phyloP scores from a whole-genome alignment of 306 rosid genomes.

The Styphnolobium japonicum region DNA sequence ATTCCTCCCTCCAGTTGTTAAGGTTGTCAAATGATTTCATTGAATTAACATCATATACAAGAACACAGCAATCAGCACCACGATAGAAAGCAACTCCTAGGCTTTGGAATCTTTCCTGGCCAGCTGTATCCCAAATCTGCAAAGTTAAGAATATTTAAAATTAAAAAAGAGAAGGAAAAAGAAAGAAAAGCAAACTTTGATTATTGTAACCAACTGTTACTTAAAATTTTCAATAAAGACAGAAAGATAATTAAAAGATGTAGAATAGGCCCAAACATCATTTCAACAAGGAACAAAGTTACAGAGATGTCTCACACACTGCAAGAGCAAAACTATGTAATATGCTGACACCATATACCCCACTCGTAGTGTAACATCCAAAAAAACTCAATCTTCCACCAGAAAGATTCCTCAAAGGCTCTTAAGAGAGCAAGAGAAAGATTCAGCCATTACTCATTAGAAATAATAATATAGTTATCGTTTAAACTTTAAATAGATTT shows the following conservation, averaged over 20 bases:
- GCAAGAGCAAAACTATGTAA: neutral
- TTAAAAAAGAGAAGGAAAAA: neutral
- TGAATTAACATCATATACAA: constrained; percentile 95
- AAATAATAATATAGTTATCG: neutral
- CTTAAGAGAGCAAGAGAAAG: constrained; percentile 1
- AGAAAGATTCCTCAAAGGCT: neutral
- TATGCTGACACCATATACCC: neutral
- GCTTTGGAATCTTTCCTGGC: constrained; percentile 98
- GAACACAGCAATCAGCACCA: constrained; percentile 99
- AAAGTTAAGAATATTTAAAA: neutral
- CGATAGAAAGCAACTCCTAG: constrained; percentile 99
- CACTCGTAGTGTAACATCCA: neutral
- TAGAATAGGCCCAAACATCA: neutral
- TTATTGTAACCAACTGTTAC: neutral
- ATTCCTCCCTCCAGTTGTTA: constrained; percentile 98
- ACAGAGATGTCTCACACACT: constrained; percentile 1
- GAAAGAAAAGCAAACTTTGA: neutral
- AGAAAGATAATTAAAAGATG: neutral
- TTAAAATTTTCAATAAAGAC: neutral
- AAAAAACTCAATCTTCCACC: neutral
- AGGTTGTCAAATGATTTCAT: constrained; percentile 97
- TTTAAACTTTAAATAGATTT: constrained; percentile 3
- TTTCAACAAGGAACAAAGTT: constrained; percentile 1
- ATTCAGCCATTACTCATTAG: neutral
- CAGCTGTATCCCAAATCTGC: constrained; percentile 99